These are phyloP conservation scores for Termitomyces sp. DNA, from an alignment of 768 basidiomycete genomes.

Conservation along the genomic window DNA sequence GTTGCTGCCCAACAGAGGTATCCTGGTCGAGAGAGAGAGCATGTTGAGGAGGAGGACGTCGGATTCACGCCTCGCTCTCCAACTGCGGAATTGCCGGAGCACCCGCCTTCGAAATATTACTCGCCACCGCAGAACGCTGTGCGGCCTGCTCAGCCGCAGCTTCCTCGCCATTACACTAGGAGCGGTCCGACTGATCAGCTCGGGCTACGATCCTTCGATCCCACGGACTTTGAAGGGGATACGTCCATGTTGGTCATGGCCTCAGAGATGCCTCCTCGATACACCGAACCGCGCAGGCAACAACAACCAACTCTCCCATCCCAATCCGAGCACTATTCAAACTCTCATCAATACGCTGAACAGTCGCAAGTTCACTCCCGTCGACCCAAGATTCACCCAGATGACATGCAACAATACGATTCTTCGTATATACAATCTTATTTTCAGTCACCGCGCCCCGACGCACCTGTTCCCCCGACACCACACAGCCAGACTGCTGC, in stretches of 20 bases:
- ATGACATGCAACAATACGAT: conserved; percentile 58
- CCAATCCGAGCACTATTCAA: conserved; percentile 16
- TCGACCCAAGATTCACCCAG: conserved; percentile 38
- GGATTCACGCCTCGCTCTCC: conserved; percentile 67
- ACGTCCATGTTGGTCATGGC: conserved; percentile 17
- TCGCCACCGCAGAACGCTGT: conserved; percentile 19
- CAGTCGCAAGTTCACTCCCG: conserved; percentile 23
- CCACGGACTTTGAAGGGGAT: conserved; percentile 45
- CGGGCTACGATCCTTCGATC: conserved; percentile 54
- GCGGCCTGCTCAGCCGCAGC: conserved; percentile 21
- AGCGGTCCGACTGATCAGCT: conserved; percentile 58
- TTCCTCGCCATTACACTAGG: conserved; percentile 43
- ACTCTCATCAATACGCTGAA: conserved; percentile 7
- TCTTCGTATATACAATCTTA: conserved; percentile 57
- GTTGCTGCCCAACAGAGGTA: conserved; percentile 25
- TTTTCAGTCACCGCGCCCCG: conserved; percentile 55
- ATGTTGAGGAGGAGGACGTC: conserved; percentile 38
- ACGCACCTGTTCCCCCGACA: conserved; percentile 75
- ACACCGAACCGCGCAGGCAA: conserved; percentile 20
- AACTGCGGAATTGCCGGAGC: conserved; percentile 51
- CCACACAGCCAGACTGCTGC: conserved; percentile 72
- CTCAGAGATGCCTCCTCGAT: conserved; percentile 24
- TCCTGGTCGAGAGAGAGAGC: conserved; percentile 25
- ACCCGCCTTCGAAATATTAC: conserved; percentile 24
- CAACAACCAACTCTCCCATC: conserved; percentile 10